These are phyloP conservation scores for Fraxinus paxiana DNA, from an alignment of 305 asterid species.

Conservation along the genomic window DNA sequence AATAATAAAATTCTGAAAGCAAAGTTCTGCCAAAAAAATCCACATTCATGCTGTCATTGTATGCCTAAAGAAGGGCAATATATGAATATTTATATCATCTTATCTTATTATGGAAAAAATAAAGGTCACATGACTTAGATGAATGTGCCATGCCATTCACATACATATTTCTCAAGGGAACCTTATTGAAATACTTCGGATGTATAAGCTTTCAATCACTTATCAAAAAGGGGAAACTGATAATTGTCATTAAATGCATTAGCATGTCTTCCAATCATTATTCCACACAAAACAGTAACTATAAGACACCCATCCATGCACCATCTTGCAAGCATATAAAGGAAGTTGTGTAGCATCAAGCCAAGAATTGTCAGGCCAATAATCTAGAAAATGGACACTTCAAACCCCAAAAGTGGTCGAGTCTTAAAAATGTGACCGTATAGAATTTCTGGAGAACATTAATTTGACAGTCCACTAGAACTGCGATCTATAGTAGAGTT, in stretches of 20 bases:
- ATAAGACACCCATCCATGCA: neutral
- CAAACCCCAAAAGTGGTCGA: neutral
- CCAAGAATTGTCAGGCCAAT: neutral
- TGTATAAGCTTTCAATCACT: neutral
- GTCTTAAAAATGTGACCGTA: neutral
- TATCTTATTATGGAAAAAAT: neutral
- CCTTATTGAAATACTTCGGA: neutral
- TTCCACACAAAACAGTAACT: neutral
- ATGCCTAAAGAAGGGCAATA: neutral
- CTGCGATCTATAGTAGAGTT: neutral
- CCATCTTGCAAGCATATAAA: neutral
- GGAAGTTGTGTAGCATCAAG: neutral
- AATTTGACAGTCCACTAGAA: neutral
- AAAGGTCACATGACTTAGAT: neutral
- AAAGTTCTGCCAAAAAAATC: neutral
- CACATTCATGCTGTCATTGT: neutral
- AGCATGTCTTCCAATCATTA: neutral
- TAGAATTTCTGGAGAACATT: neutral
- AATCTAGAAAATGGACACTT: neutral
- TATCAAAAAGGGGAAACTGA: neutral
- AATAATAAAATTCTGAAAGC: neutral
- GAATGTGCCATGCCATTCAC: neutral
- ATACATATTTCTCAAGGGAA: neutral
- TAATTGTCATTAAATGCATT: neutral
- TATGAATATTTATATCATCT: neutral